Evolutionary conservation across 2,329 filamentous ascomycete species (phyloP).

Genomic region (Colletotrichum plurivorum): DNA sequence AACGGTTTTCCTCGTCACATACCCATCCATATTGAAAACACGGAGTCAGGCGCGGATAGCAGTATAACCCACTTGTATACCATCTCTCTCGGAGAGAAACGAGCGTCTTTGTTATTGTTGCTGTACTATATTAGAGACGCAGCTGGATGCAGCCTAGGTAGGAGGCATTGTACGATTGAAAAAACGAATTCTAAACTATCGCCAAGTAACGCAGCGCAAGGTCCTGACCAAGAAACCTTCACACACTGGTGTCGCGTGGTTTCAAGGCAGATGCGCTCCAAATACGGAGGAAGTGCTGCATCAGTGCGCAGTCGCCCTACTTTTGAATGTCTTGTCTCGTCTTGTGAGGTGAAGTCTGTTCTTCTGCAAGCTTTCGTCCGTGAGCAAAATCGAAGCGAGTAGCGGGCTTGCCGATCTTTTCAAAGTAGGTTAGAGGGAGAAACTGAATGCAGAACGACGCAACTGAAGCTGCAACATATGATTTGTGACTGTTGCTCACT

Average conservation of each 20-base stretch:
- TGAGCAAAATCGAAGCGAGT: constrained; percentile 18
- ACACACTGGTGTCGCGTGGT: constrained; percentile 28
- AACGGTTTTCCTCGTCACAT: constrained; percentile 19
- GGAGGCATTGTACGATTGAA: constrained; percentile 35
- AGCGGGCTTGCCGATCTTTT: constrained; percentile 14
- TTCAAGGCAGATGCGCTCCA: constrained; percentile 10
- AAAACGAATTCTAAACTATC: constrained; percentile 13
- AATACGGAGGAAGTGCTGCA: not conserved
- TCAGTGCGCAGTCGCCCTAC: constrained; percentile 6
- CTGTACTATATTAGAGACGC: constrained; percentile 30
- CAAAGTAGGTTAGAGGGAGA: not conserved
- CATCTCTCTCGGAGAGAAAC: constrained; percentile 23
- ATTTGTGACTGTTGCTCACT: too few species aligned
- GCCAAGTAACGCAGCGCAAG: constrained; percentile 21
- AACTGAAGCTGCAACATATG: constrained; percentile 1
- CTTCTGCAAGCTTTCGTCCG: constrained; percentile 10
- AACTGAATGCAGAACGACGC: not conserved
- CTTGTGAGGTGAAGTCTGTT: constrained; percentile 26
- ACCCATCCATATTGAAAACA: constrained; percentile 18
- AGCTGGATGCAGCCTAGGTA: constrained; percentile 16
- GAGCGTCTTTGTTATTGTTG: constrained; percentile 21
- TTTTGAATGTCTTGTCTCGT: constrained; percentile 1
- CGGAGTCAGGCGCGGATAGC: constrained; percentile 36
- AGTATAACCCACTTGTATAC: constrained; percentile 32
- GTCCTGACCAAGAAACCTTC: not conserved